Evolutionary conservation across 2,329 filamentous ascomycete species (phyloP).

Genomic region (Davidsoniella virescens): DNA sequence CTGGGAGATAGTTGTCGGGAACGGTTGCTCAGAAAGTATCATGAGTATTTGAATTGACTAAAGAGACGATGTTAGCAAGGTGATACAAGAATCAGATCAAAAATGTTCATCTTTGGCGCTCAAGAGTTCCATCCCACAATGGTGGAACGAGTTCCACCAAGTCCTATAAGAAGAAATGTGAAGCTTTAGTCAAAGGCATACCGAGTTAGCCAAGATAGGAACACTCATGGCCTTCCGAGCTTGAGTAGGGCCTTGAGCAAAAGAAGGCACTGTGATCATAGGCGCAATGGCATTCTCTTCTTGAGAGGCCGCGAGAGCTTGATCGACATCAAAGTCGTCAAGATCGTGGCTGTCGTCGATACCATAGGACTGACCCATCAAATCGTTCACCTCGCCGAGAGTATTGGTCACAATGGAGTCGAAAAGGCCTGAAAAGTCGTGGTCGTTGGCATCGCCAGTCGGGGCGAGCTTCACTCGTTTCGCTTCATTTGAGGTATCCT

Average conservation of each 20-base stretch:
- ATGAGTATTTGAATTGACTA: constrained; percentile 22
- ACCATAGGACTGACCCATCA: constrained; percentile 21
- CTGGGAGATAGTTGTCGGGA: constrained; percentile 18
- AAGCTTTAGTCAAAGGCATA: constrained; percentile 17
- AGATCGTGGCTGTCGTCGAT: constrained; percentile 16
- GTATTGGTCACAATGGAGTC: constrained; percentile 24
- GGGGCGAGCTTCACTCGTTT: constrained; percentile 13
- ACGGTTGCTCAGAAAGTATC: constrained; percentile 21
- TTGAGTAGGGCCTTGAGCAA: constrained; percentile 23
- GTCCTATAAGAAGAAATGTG: neutral
- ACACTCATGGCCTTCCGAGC: constrained; percentile 24
- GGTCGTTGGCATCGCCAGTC: neutral
- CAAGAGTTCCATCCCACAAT: neutral
- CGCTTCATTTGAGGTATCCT: constrained; percentile 3
- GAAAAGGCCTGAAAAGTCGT: constrained; percentile 8
- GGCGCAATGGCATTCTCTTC: constrained; percentile 19
- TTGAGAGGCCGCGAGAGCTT: constrained; percentile 21
- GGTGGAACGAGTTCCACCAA: too few species aligned
- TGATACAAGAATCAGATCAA: neutral
- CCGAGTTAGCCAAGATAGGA: constrained; percentile 26
- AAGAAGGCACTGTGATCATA: constrained; percentile 16
- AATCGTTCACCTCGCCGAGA: constrained; percentile 24
- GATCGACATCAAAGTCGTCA: constrained; percentile 16
- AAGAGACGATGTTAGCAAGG: neutral
- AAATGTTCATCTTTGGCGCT: neutral